A percentile compares a stretch with the other conserved stretches of the same genome.
phyloP scores from a whole-genome alignment of 495 filamentous ascomycete species.

The Hyphodiscus hymeniophilus region DNA sequence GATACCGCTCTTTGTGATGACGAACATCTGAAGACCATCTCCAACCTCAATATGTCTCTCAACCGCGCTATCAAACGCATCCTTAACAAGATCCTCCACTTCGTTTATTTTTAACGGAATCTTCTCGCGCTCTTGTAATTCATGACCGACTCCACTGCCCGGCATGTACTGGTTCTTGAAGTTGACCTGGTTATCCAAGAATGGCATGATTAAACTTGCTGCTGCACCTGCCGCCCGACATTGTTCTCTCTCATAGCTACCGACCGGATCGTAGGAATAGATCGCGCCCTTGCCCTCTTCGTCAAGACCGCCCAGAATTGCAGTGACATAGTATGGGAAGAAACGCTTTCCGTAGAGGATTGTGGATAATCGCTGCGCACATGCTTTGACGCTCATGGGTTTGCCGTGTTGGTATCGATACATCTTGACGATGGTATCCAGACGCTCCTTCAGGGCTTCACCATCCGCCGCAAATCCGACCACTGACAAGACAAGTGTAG shows the following conservation, averaged over 20 bases:
- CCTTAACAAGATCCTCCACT: slow-evolving; percentile 82
- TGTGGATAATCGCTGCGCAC: slow-evolving; percentile 84
- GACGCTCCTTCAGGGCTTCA: slow-evolving; percentile 76
- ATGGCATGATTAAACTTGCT: slow-evolving; percentile 94
- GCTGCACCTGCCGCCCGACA: slow-evolving; percentile 95
- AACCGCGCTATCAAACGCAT: slow-evolving; percentile 95
- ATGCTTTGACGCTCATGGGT: slow-evolving; percentile 83
- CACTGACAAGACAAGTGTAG: slow-evolving; percentile 80
- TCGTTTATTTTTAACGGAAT: slow-evolving; percentile 55
- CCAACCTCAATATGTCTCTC: slow-evolving; percentile 99
- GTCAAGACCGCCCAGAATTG: slow-evolving; percentile 88
- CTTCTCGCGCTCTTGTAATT: slow-evolving; percentile 60
- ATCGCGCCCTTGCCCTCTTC: slow-evolving; percentile 91
- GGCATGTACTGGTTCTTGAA: slow-evolving; percentile 98
- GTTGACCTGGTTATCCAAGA: slow-evolving; percentile 98
- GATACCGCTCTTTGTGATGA: slow-evolving; percentile 80
- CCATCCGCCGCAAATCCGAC: slow-evolving; percentile 96
- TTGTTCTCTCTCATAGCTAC: slow-evolving; percentile 92
- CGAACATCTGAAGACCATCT: slow-evolving; percentile 91
- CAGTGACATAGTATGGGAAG: slow-evolving; percentile 95
- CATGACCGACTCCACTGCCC: slow-evolving; percentile 77
- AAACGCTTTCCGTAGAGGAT: slow-evolving; percentile 96
- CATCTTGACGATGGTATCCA: slow-evolving; percentile 91
- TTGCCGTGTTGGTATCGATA: slow-evolving; percentile 94
- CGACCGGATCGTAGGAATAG: slow-evolving; percentile 96